phyloP scores from a whole-genome alignment of 2,329 filamentous ascomycete genomes.

The Mycosphaerelloides madeirae region DNA sequence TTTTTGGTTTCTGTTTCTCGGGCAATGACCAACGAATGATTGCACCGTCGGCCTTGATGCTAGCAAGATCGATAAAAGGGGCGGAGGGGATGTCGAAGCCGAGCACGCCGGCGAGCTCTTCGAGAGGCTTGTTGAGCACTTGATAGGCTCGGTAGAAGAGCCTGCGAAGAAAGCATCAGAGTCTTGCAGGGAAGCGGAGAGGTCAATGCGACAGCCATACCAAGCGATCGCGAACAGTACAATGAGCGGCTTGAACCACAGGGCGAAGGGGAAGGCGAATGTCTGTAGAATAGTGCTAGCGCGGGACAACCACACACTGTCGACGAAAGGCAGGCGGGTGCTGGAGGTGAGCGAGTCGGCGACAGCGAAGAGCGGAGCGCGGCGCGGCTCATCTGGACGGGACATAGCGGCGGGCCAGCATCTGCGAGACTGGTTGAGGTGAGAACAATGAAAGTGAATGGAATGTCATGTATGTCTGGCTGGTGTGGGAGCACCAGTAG shows the following conservation, averaged over 20 bases:
- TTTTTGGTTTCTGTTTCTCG: constrained; percentile 44
- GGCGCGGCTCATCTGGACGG: constrained; percentile 5
- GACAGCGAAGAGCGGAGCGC: constrained; percentile 7
- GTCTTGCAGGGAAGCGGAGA: background rate
- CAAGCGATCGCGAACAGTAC: constrained; percentile 20
- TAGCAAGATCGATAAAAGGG: constrained; percentile 84
- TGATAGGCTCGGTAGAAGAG: constrained; percentile 80
- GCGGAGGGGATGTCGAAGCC: constrained; percentile 86
- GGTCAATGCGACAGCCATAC: constrained; percentile 6
- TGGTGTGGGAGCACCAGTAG: too few species aligned
- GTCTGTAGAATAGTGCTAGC: constrained; percentile 12
- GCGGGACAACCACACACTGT: constrained; percentile 12
- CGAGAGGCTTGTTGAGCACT: constrained; percentile 84
- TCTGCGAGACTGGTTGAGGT: background rate
- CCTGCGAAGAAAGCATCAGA: constrained; percentile 11
- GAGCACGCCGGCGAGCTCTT: constrained; percentile 82
- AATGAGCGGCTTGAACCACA: constrained; percentile 22
- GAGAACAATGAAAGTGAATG: too few species aligned
- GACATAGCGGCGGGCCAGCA: constrained; percentile 2
- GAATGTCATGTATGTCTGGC: background rate
- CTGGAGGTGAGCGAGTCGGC: constrained; percentile 4
- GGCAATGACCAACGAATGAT: constrained; percentile 79
- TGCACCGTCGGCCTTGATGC: constrained; percentile 80
- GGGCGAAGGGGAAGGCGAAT: constrained; percentile 13
- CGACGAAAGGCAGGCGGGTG: constrained; percentile 7